A percentile compares a stretch with the other conserved stretches of the same genome.
Conservation (phyloP, 164 flowering plant species). For the Aristolochia contorta region DNA sequence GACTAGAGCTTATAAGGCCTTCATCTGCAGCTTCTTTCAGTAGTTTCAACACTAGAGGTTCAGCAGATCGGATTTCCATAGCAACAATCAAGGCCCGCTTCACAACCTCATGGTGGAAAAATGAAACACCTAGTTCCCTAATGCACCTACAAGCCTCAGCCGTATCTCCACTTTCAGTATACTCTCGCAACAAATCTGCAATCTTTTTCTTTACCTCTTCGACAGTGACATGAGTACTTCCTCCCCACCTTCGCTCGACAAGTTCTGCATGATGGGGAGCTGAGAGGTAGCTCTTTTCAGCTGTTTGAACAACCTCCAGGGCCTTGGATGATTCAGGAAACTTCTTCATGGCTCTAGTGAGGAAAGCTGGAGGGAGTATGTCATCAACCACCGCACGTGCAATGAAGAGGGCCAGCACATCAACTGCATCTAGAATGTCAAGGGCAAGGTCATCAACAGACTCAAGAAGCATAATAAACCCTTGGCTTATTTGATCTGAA, state of each 20-base stretch:
- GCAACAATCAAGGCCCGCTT: conserved; percentile 78
- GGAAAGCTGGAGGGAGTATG: conserved; percentile 89
- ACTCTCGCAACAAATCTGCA: conserved; percentile 68
- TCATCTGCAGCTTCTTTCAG: conserved; percentile 86
- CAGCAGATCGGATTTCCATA: conserved; percentile 78
- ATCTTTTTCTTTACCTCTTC: conserved; percentile 94
- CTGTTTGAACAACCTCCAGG: conserved; percentile 60
- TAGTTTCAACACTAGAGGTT: conserved; percentile 52
- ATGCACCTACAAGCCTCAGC: conserved; percentile 89
- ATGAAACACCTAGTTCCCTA: conserved; percentile 75
- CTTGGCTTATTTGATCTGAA: conserved; percentile 75
- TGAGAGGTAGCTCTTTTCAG: conserved; percentile 93
- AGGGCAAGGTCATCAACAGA: conserved; percentile 90
- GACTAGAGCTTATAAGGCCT: conserved; percentile 90
- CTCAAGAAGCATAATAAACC: conserved; percentile 84
- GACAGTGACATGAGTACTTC: conserved; percentile 78
- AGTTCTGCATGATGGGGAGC: conserved; percentile 99
- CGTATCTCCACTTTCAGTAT: conserved; percentile 81
- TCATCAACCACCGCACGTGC: conserved; percentile 99
- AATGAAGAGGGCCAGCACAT: conserved; percentile 73
- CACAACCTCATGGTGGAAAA: conserved; percentile 96
- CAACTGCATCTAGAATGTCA: conserved; percentile 88
- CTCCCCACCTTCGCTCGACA: conserved; percentile 93
- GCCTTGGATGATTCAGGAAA: conserved; percentile 76
- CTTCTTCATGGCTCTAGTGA: conserved; percentile 56